Evolutionary conservation across 257 asterid genomes (phyloP), one percentile per base, ranked within the genome.

Genomic region (Haberlea rhodopensis): DNA sequence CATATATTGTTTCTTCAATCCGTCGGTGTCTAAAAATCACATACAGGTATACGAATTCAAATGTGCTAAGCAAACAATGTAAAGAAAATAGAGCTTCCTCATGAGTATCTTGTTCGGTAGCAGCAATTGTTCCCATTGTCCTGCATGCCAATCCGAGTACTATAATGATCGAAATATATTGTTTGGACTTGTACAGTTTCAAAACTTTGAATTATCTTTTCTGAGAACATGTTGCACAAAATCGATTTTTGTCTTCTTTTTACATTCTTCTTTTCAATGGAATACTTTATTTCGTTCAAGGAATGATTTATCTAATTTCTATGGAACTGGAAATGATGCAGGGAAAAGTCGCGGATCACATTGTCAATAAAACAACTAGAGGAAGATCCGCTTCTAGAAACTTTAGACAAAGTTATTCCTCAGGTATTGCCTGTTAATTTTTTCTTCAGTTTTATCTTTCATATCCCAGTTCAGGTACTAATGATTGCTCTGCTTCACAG

Each of bases 361-460:
- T 71, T 92, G 84, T 92, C 99, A 37, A 84, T 92, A 70, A 92
- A 85, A 71, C 99, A 92, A 73, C 71, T 92, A 69, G 95, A 87
- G 79, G 97, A 89, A 80, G 99, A 92, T 75, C 99, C 99, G 40
- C 82, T 89, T 51, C 66, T 89, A 31, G 97, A 89, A 80, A 92
- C 99, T 24, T 72, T 92, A 72, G 99, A 89, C 79, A 85, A 86
- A 81, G 99, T 85, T 63, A 92, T 92, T 68, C 95, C 95, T 67
- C 95, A 87, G 97, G 98, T 89, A 64, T 53, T 77, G 16, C 29
- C 25, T 31, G 45, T 60, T 48, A n/a, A 11, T 8, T 13, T 19
- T 16, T 32, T 76, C 28, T 32, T 25, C 29, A 6, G 23, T 28
- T 52, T 45, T 56, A 4, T 21, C 59, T 53, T 10, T 67, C 22